Evolutionary conservation across 179 eudicot genomes (phyloP).

Genomic region (Pouteria campechiana): DNA sequence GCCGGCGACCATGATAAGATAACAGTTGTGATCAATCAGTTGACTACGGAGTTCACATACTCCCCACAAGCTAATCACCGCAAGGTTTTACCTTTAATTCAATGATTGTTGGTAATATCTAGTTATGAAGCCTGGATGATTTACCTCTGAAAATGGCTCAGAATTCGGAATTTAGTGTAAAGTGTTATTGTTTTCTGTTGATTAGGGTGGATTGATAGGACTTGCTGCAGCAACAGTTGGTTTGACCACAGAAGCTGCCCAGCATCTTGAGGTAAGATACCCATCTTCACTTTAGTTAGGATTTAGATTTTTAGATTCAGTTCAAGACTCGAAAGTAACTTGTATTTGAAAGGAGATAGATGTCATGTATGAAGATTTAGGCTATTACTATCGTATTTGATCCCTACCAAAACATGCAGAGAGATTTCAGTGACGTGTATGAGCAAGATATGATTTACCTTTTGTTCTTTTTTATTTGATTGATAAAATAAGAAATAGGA

Average conservation of each 20-base stretch:
- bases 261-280: constrained; percentile 79
- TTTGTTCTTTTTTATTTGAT: no score
- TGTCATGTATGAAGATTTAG: no score
- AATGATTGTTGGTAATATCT: neutral
- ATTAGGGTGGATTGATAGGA: constrained; percentile 95
- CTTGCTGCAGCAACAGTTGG: constrained; percentile 97
- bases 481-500: no score
- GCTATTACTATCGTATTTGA: no score
- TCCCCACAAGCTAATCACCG: constrained; percentile 92
- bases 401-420: no score
- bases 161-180: neutral
- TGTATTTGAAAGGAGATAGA: no score
- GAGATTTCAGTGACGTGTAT: no score
- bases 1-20: constrained; percentile 84
- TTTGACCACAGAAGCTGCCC: constrained; percentile 84
- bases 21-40: constrained; percentile 67
- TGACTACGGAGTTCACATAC: constrained; percentile 62
- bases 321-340: no score
- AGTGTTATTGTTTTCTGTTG: constrained; percentile 5
- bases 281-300: neutral
- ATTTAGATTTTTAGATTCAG: no score
- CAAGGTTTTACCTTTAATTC: constrained; percentile 42
- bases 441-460: no score
- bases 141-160: neutral
- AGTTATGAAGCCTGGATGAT: neutral